Percentiles rank a stretch among this genome's conserved stretches.
phyloP scores from a whole-genome alignment of 345 rosid genomes.

The Eutrema japonicum region DNA sequence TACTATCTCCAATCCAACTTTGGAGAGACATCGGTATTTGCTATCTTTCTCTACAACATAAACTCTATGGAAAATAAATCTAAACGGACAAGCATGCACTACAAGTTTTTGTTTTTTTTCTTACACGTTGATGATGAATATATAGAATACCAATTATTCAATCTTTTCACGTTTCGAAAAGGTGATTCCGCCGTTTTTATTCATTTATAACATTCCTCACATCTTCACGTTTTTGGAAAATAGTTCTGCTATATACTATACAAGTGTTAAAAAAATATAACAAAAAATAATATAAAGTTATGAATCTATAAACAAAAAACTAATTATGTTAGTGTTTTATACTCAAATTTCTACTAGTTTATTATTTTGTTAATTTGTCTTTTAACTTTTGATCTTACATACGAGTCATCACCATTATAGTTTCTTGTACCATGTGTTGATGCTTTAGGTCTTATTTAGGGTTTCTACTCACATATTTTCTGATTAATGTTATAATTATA shows the following conservation, averaged over 20 bases:
- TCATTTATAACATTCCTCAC: not conserved
- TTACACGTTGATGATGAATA: not conserved
- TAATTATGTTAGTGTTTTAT: not conserved
- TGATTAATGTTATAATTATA: conserved; percentile 24
- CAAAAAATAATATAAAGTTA: not conserved
- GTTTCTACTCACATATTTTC: not conserved
- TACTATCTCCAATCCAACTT: conserved; percentile 62
- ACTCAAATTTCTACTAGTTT: not conserved
- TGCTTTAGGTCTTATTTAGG: not conserved
- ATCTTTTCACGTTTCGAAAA: not conserved
- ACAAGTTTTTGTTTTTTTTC: not conserved
- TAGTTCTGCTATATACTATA: too few species aligned
- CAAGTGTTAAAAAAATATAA: not conserved
- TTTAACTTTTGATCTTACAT: not conserved
- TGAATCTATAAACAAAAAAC: too few species aligned
- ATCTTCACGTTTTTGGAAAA: not conserved
- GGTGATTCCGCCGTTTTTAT: not conserved
- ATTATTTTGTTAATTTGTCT: not conserved
- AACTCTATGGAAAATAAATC: not conserved
- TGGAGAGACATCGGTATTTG: conserved; percentile 58
- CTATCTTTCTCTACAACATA: conserved; percentile 15
- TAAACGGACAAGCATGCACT: not conserved
- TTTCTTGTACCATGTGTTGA: too few species aligned
- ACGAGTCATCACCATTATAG: too few species aligned
- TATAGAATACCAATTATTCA: not conserved